Conservation (phyloP, 2,329 filamentous ascomycete species). For the Aplosporella prunicola region DNA sequence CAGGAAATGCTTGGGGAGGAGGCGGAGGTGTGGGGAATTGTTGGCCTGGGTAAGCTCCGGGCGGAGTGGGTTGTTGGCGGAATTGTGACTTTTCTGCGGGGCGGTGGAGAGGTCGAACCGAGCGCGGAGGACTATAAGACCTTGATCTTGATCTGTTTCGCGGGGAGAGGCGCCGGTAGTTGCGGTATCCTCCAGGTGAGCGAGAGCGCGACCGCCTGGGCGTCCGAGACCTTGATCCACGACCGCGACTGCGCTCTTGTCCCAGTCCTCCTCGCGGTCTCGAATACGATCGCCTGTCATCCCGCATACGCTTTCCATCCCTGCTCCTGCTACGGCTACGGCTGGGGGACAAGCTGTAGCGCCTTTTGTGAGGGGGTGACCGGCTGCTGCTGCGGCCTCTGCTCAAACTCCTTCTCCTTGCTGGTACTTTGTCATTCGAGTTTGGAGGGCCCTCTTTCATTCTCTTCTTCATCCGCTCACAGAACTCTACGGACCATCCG, state of each 20-base stretch:
- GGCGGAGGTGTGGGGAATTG: constrained; percentile 1
- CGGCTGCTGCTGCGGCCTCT: constrained; percentile 2
- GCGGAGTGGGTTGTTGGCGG: constrained; percentile 4
- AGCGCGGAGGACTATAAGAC: no score
- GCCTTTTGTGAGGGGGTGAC: constrained; percentile 1
- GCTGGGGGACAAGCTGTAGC: constrained; percentile 7
- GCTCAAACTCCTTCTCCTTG: constrained; percentile 8
- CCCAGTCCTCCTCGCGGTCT: constrained; percentile 1
- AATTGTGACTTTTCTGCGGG: no score
- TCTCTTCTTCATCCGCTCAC: constrained; percentile 61
- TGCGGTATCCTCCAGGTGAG: constrained; percentile 1
- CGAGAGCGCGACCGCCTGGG: constrained; percentile 4
- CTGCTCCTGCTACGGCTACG: constrained; percentile 7
- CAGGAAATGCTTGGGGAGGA: constrained; percentile 3
- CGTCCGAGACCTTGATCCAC: constrained; percentile 1
- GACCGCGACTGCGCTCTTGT: neutral
- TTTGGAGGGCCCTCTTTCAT: constrained; percentile 1
- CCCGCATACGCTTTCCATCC: constrained; percentile 5
- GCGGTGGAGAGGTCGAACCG: no score
- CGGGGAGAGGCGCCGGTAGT: constrained; percentile 6
- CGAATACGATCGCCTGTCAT: constrained; percentile 7
- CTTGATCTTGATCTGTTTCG: no score
- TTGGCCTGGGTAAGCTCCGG: neutral
- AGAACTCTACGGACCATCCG: constrained; percentile 76
- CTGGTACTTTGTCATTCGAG: neutral